Percentiles rank a stretch among this genome's conserved stretches.
Conservation (phyloP, 495 filamentous ascomycete species). For the Lasiosphaeria miniovina region DNA sequence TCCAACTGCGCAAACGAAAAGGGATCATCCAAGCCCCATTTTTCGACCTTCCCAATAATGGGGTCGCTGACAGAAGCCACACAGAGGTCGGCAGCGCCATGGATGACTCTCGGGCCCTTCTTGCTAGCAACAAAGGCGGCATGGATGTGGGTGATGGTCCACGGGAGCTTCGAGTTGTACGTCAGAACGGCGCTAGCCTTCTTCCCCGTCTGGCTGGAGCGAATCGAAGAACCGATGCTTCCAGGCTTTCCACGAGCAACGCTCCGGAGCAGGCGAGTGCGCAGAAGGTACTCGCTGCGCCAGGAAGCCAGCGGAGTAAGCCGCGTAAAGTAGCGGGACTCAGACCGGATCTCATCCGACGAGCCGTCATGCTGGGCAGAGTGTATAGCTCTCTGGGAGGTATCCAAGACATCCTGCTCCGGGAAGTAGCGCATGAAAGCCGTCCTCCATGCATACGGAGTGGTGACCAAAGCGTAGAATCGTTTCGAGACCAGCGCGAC, state of each 20-base stretch:
- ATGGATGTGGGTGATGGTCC: conserved; percentile 72
- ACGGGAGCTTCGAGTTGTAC: conserved; percentile 76
- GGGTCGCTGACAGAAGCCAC: conserved; percentile 73
- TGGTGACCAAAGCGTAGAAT: conserved; percentile 79
- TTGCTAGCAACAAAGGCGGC: conserved; percentile 66
- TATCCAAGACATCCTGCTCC: conserved; percentile 54
- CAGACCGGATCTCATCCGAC: conserved; percentile 58
- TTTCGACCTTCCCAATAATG: conserved; percentile 70
- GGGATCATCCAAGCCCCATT: conserved; percentile 76
- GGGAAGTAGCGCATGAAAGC: conserved; percentile 89
- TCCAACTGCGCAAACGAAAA: conserved; percentile 71
- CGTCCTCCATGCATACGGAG: conserved; percentile 84
- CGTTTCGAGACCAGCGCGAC: conserved; percentile 80
- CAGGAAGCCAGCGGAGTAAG: conserved; percentile 79
- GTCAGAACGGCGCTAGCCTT: conserved; percentile 58
- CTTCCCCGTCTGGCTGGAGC: conserved; percentile 53
- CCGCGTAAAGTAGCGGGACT: conserved; percentile 67
- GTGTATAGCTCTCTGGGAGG: conserved; percentile 31
- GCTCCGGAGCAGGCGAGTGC: conserved; percentile 80
- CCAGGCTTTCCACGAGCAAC: conserved; percentile 67
- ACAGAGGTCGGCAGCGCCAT: conserved; percentile 74
- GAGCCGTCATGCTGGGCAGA: conserved; percentile 42
- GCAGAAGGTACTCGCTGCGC: conserved; percentile 87
- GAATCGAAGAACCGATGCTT: conserved; percentile 32
- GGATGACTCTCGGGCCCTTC: conserved; percentile 71